Evolutionary conservation across 345 rosid genomes (phyloP), one percentile per base, ranked within the genome.

Genomic region (Linum lewisii): DNA sequence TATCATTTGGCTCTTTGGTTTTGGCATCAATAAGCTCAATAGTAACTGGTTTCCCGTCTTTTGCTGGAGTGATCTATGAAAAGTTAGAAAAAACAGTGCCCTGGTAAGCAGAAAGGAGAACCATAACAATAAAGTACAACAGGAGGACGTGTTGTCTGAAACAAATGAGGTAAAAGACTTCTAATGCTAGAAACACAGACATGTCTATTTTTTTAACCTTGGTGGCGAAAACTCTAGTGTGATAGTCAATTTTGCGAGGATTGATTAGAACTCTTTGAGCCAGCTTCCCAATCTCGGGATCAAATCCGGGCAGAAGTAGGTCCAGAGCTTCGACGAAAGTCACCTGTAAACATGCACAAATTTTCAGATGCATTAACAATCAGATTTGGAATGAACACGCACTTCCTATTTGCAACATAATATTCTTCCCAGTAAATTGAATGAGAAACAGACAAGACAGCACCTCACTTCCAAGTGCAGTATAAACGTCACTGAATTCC

Each of bases 391-490:
- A 37, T 57, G 52, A 4, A 3, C 7, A 21, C 11, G 56, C 24
- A 24, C 25, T 20, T 52, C n/a, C 21, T 7, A 7, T 29, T 29
- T 7, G 15, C 23, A 23, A n/a, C 18, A 5, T 32, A 22, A 7
- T n/a, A n/a, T n/a, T n/a, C 42, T 58, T 44, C 59, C 22, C 8
- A 60, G 20, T 23, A 38, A 8, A 50, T 50, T 11, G 19, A 51
- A 20, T 19, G 47, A 37, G 49, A 63, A 63, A 21, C 51, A n/a
- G 19, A 68, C 7, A 42, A n/a, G 61, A 21, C 24, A 34, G 62
- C 76, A 93, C 99, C 97, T 93, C 99, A 78, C 99, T 90, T 36
- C 99, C 99, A 72, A 90, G 92, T 63, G 99, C 99, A 63, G 99
- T 93, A 73, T 90, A 93, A 32, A 93, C 99, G 75, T 93, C 99